phyloP scores from a whole-genome alignment of 2,329 filamentous ascomycete genomes.

The Huntiella decipiens region DNA sequence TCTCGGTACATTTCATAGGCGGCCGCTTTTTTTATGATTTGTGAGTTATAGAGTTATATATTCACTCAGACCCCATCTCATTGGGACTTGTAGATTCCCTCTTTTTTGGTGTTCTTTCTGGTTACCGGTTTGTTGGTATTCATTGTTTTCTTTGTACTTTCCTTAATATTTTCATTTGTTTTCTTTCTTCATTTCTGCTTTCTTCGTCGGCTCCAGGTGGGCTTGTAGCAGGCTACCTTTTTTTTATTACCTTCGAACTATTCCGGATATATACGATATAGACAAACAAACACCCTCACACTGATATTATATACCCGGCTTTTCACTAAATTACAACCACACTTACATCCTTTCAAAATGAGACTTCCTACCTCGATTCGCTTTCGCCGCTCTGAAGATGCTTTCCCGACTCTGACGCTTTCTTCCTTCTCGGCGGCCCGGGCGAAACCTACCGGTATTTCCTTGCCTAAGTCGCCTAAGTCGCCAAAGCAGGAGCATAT shows the following conservation, averaged over 20 bases:
- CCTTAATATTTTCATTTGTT: conserved; percentile 1
- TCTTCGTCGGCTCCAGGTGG: conserved; percentile 9
- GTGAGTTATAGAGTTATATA: too few species aligned
- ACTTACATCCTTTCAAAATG: conserved; percentile 1
- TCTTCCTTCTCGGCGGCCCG: background rate
- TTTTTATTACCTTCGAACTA: background rate
- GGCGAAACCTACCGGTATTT: background rate
- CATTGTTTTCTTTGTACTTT: conserved; percentile 1
- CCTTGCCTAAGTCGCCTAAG: background rate
- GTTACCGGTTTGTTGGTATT: background rate
- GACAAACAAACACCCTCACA: too few species aligned
- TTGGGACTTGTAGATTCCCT: too few species aligned
- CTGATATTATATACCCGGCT: too few species aligned
- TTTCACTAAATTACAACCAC: background rate
- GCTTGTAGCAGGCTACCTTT: conserved; percentile 10
- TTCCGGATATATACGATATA: too few species aligned
- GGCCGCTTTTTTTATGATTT: too few species aligned
- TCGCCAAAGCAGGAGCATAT: background rate
- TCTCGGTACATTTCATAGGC: too few species aligned
- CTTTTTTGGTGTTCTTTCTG: too few species aligned
- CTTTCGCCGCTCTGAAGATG: conserved; percentile 1
- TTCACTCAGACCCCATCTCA: too few species aligned
- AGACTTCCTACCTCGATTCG: conserved; percentile 4
- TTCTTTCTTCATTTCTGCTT: background rate
- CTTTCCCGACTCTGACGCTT: conserved; percentile 1